Evolutionary conservation across 257 asterid genomes (phyloP).

Genomic region (Eucommia ulmoides): DNA sequence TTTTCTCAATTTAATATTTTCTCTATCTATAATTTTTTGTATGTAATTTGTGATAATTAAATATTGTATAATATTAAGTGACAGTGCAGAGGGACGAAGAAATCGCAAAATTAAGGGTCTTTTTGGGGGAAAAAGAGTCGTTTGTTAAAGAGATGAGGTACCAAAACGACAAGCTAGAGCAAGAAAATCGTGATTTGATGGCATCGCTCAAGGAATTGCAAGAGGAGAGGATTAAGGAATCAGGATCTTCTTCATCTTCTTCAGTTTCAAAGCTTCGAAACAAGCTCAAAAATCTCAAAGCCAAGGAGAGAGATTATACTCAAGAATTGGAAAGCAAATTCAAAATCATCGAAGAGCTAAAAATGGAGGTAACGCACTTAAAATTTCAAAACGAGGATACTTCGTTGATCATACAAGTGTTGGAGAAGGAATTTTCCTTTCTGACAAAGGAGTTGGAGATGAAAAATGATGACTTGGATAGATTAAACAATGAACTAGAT

Average conservation of each 20-base stretch:
- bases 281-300: slow-evolving; percentile 17
- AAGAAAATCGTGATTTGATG: slow-evolving; percentile 17
- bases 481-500: not conserved
- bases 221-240: slow-evolving; percentile 16
- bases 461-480: not conserved
- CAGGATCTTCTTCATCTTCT: slow-evolving; percentile 11
- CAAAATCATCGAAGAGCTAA: slow-evolving; percentile 12
- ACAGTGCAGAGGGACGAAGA: slow-evolving; percentile 28
- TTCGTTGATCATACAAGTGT: not conserved
- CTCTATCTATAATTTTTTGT: no score
- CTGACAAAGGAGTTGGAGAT: not conserved
- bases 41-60: no score
- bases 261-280: slow-evolving; percentile 12
- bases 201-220: slow-evolving; percentile 14
- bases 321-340: slow-evolving; percentile 20
- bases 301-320: slow-evolving; percentile 17
- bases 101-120: slow-evolving; percentile 17
- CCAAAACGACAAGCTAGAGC: slow-evolving; percentile 16
- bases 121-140: slow-evolving; percentile 20
- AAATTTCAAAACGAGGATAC: not conserved
- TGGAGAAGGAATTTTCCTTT: not conserved
- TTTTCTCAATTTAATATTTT: no score
- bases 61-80: no score
- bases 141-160: slow-evolving; percentile 15
- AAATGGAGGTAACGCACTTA: not conserved